Percentiles rank a stretch among this genome's conserved stretches.
phyloP scores from a whole-genome alignment of 495 filamentous ascomycete genomes.

The Thermothielavioides terrestris region DNA sequence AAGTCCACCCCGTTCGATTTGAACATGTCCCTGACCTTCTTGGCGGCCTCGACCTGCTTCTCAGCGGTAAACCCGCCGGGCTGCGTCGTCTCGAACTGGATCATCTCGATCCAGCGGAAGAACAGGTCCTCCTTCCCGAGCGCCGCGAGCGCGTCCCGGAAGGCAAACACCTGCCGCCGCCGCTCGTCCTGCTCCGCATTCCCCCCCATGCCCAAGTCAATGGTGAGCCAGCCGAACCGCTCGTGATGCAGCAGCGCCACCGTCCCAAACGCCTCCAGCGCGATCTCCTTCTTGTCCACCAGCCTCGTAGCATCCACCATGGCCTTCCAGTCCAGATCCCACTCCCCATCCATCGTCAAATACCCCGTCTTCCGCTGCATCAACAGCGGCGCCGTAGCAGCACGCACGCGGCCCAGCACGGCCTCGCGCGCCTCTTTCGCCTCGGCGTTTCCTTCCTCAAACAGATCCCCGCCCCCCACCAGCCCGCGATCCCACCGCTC shows the following conservation, averaged over 20 bases:
- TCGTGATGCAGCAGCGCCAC: conserved; percentile 58
- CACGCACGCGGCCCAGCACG: conserved; percentile 28
- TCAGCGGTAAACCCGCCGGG: conserved; percentile 66
- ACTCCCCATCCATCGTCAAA: conserved; percentile 65
- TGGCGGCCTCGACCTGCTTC: conserved; percentile 54
- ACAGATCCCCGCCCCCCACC: conserved; percentile 16
- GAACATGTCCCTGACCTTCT: conserved; percentile 58
- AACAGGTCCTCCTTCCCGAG: conserved; percentile 78
- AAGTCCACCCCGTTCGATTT: conserved; percentile 63
- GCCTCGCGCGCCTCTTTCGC: conserved; percentile 17
- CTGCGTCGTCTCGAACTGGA: conserved; percentile 69
- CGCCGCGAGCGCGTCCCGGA: conserved; percentile 59
- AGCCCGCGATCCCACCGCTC: conserved; percentile 45
- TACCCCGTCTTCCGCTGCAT: conserved; percentile 67
- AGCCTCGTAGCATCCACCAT: conserved; percentile 63
- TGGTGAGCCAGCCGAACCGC: conserved; percentile 56
- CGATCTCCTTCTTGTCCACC: conserved; percentile 49
- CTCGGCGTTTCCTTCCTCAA: background rate
- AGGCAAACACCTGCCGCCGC: conserved; percentile 56
- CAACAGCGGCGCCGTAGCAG: conserved; percentile 53
- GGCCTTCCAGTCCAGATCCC: conserved; percentile 69
- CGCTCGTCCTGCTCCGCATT: conserved; percentile 44
- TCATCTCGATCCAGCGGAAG: conserved; percentile 75
- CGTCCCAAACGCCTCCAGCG: conserved; percentile 51
- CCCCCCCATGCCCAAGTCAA: conserved; percentile 44